phyloP scores from a whole-genome alignment of 2,329 filamentous ascomycete genomes.

The Alternaria atra region DNA sequence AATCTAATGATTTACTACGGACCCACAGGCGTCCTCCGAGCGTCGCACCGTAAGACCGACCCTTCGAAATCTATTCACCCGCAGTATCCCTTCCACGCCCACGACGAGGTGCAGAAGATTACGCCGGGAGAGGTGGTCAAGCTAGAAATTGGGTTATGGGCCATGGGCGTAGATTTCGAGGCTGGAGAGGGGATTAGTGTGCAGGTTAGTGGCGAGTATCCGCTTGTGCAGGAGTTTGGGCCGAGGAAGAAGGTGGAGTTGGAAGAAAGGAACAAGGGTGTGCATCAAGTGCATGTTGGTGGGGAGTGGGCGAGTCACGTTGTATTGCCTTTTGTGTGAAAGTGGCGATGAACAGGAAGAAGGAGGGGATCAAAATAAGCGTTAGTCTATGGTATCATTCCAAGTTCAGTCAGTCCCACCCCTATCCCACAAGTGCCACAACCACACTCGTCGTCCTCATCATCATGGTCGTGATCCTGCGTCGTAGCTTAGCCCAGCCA shows the following conservation, averaged over 20 bases:
- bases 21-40: conserved; percentile 24
- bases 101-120: conserved; percentile 54
- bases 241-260: conserved; percentile 6
- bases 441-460: not conserved
- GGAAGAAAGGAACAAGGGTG: conserved; percentile 19
- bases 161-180: conserved; percentile 56
- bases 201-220: conserved; percentile 16
- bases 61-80: conserved; percentile 23
- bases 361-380: not conserved
- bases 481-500: not conserved
- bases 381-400: conserved; percentile 24
- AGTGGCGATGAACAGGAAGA: not conserved
- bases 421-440: not conserved
- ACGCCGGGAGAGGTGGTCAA: conserved; percentile 34
- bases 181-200: conserved; percentile 25
- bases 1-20: conserved; percentile 18
- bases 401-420: not conserved
- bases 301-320: conserved; percentile 14
- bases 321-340: conserved; percentile 11
- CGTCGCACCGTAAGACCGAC: conserved; percentile 20
- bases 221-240: conserved; percentile 17
- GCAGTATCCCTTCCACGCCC: conserved; percentile 47
- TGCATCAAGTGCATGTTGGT: conserved; percentile 19
- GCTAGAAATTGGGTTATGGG: conserved; percentile 33
- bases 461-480: not conserved